phyloP scores from a whole-genome alignment of 352 stramenopile genomes.

The Phytophthora chlamydospora region DNA sequence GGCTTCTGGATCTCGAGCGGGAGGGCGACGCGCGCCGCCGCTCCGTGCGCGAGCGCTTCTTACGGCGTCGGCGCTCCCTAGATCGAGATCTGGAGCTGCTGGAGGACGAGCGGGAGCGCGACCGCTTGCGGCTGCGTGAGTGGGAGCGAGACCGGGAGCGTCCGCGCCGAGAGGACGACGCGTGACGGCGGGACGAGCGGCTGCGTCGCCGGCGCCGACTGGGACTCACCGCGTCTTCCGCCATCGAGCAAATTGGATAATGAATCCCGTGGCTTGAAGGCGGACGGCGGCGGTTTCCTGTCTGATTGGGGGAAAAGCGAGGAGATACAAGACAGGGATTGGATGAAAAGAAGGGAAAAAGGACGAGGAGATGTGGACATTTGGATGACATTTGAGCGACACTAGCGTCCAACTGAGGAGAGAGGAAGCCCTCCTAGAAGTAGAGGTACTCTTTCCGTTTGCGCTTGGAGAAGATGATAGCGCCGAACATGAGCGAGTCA shows the following conservation, averaged over 20 bases:
- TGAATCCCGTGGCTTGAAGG: conserved; percentile 35
- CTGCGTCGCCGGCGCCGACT: conserved; percentile 43
- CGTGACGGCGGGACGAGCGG: conserved; percentile 28
- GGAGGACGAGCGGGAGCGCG: conserved; percentile 41
- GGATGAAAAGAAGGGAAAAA: conserved; percentile 16
- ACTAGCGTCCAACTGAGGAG: background rate
- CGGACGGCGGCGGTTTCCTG: conserved; percentile 22
- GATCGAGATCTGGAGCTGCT: conserved; percentile 50
- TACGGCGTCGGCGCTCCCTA: conserved; percentile 34
- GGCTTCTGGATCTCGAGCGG: conserved; percentile 35
- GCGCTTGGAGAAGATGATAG: conserved; percentile 87
- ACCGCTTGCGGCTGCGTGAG: conserved; percentile 29
- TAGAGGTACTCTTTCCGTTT: conserved; percentile 83
- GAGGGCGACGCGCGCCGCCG: conserved; percentile 33
- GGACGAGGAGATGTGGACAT: conserved; percentile 11
- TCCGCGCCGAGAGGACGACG: conserved; percentile 29
- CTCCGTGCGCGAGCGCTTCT: conserved; percentile 30
- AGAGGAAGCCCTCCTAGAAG: conserved; percentile 31
- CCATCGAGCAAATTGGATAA: conserved; percentile 33
- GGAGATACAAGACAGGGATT: conserved; percentile 7
- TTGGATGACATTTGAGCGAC: conserved; percentile 28
- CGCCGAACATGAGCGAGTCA: conserved; percentile 90
- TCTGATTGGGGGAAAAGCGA: background rate
- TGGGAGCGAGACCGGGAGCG: conserved; percentile 29
- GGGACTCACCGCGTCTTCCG: conserved; percentile 30